Evolutionary conservation across 345 rosid genomes (phyloP).

Genomic region (Lepidium aucheri): DNA sequence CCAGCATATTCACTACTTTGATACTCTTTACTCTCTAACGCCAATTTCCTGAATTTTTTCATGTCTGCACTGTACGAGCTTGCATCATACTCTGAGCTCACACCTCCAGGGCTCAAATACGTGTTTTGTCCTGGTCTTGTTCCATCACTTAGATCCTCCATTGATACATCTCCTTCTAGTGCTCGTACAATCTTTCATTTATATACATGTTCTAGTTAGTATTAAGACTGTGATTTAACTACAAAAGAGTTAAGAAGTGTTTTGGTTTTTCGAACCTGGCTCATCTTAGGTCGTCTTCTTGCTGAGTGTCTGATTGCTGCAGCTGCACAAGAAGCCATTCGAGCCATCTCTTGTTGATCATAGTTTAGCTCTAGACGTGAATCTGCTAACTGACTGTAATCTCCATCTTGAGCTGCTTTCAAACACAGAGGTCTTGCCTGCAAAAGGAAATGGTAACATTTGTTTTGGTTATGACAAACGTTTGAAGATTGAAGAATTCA

Average conservation of each 20-base stretch:
- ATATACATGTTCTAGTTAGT: not conserved
- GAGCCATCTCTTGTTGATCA: slow-evolving; percentile 51
- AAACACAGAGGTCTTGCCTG: slow-evolving; percentile 72
- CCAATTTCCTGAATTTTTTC: slow-evolving; percentile 40
- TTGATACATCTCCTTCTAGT: slow-evolving; percentile 49
- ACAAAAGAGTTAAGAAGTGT: not conserved
- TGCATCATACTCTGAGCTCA: slow-evolving; percentile 31
- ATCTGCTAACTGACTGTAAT: slow-evolving; percentile 52
- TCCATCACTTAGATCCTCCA: slow-evolving; percentile 56
- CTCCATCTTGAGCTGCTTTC: slow-evolving; percentile 44
- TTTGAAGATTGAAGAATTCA: not conserved
- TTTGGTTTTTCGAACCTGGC: slow-evolving; percentile 43
- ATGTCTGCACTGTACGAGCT: slow-evolving; percentile 41
- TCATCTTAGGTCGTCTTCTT: slow-evolving; percentile 70
- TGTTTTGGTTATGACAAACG: not conserved
- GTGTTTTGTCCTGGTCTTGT: slow-evolving; percentile 31
- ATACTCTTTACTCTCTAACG: slow-evolving; percentile 32
- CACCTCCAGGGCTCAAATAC: slow-evolving; percentile 17
- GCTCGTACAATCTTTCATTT: slow-evolving; percentile 55
- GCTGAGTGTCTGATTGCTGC: slow-evolving; percentile 68
- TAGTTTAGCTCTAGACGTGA: slow-evolving; percentile 49
- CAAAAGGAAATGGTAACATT: not conserved
- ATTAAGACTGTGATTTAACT: not conserved
- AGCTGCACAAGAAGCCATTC: slow-evolving; percentile 72
- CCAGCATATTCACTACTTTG: slow-evolving; percentile 53